Percentiles rank a stretch among this genome's conserved stretches.
phyloP scores from a whole-genome alignment of 441 rosid species.

The Gossypium lobatum region DNA sequence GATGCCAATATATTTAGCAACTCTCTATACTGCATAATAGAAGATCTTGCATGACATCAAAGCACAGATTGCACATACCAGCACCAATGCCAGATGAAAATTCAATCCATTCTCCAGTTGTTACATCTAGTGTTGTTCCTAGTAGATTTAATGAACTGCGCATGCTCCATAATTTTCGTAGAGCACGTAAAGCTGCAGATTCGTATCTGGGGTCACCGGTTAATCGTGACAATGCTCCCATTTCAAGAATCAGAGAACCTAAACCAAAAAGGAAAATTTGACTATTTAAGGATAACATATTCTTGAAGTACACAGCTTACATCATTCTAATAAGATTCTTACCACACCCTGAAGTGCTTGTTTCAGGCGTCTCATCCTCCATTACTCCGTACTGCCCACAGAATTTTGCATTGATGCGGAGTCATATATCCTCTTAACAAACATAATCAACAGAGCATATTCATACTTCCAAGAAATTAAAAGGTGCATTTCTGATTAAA shows the following conservation, averaged over 20 bases:
- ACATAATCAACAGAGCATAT: constrained; percentile 30
- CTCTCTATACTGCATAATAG: neutral
- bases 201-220: constrained; percentile 85
- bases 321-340: constrained; percentile 23
- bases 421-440: constrained; percentile 46
- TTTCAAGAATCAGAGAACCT: constrained; percentile 94
- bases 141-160: constrained; percentile 80
- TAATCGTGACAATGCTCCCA: constrained; percentile 90
- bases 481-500: constrained; percentile 13
- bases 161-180: constrained; percentile 92
- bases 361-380: constrained; percentile 79
- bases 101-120: constrained; percentile 84
- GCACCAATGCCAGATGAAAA: constrained; percentile 94
- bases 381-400: constrained; percentile 82
- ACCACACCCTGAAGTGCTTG: constrained; percentile 98
- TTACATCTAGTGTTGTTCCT: constrained; percentile 80
- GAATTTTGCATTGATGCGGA: constrained; percentile 45
- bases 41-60: constrained; percentile 1
- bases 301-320: constrained; percentile 11
- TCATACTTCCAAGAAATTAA: constrained; percentile 26
- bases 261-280: constrained; percentile 15
- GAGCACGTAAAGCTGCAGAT: constrained; percentile 79
- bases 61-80: constrained; percentile 42
- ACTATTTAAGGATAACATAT: constrained; percentile 19
- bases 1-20: constrained; percentile 6